phyloP scores from a whole-genome alignment of 2,329 filamentous ascomycete genomes.

The Diatrype stigma region DNA sequence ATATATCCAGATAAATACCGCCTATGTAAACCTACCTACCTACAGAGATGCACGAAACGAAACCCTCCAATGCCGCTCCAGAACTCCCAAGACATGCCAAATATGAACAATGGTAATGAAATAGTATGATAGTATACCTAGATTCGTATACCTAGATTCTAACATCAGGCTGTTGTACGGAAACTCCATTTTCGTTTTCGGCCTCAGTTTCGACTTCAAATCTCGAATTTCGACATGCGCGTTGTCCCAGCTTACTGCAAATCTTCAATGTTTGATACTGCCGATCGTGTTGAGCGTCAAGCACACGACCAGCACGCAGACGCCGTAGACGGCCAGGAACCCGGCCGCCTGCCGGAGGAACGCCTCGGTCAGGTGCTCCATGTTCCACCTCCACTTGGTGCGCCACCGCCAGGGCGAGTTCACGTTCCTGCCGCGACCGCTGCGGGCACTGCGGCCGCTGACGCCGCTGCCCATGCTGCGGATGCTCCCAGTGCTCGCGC shows the following conservation, averaged over 20 bases:
- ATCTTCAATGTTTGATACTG: conserved; percentile 56
- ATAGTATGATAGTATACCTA: background rate
- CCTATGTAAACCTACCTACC: too few species aligned
- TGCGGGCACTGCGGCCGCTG: conserved; percentile 19
- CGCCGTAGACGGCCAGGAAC: conserved; percentile 74
- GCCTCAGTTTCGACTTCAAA: too few species aligned
- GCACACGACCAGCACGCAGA: conserved; percentile 86
- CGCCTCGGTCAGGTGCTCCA: conserved; percentile 60
- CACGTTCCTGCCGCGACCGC: conserved; percentile 20
- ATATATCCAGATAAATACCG: too few species aligned
- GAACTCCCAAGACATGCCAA: background rate
- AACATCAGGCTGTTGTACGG: background rate
- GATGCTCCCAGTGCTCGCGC: conserved; percentile 43
- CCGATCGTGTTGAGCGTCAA: conserved; percentile 83
- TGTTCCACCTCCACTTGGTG: conserved; percentile 55
- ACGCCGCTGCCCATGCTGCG: conserved; percentile 36
- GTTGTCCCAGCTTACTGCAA: too few species aligned
- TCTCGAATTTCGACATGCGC: too few species aligned
- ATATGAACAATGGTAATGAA: background rate
- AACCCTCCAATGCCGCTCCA: background rate
- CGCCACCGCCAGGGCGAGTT: conserved; percentile 46
- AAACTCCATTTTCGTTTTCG: too few species aligned
- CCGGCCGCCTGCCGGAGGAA: conserved; percentile 70
- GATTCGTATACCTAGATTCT: background rate
- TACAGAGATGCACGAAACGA: too few species aligned